Evolutionary conservation across 2,329 filamentous ascomycete species (phyloP), one percentile per base, ranked within the genome.

Genomic region (Leptographium radiaticola): DNA sequence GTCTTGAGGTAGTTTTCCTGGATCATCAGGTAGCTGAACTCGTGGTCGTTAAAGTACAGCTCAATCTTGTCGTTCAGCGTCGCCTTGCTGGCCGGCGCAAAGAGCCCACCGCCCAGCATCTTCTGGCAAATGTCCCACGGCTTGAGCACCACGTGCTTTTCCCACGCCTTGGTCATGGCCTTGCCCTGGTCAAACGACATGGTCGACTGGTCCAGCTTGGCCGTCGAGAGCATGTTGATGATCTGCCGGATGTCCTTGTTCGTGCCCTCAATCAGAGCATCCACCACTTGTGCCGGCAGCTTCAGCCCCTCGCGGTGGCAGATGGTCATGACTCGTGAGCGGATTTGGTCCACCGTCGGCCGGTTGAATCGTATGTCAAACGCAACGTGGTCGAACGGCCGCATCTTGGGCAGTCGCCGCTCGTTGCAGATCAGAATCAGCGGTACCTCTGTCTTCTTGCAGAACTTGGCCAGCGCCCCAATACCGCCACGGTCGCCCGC

Each of bases 361-460:
- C 90, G 83, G 64, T 86, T 81, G 75, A 98, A 98, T 45, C 83
- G 82, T 58, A 98, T 71, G 59, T 97, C 90, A 63, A 80, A 90
- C 2, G 88, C 84, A 52, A 87, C 85, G 62, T 81, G 80, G 65
- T 97, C 90, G 65, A 98, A 98, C 0, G 93, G 93, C 70, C 91
- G 96, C 93, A 98, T 98, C 76, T 98, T 98, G 34, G 86, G 93
- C 58, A 90, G 72, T 60, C 79, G 83, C 61, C 93, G 85, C 65
- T 98, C 93, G 67, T 98, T 98, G 77, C 93, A 98, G 61, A 98
- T 97, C 53, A 98, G 77, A 61, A 98, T 97, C 66, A 98, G 84
- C 1, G 93, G 93, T 30, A 98, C 83, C 61, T 93, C 83, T 0
- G 90, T 93, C 75, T 95, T 96, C 71, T 87, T 95, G 75, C 91